Evolutionary conservation across 2,329 filamentous ascomycete species (phyloP).

Genomic region (Sclerotinia sclerotiorum): DNA sequence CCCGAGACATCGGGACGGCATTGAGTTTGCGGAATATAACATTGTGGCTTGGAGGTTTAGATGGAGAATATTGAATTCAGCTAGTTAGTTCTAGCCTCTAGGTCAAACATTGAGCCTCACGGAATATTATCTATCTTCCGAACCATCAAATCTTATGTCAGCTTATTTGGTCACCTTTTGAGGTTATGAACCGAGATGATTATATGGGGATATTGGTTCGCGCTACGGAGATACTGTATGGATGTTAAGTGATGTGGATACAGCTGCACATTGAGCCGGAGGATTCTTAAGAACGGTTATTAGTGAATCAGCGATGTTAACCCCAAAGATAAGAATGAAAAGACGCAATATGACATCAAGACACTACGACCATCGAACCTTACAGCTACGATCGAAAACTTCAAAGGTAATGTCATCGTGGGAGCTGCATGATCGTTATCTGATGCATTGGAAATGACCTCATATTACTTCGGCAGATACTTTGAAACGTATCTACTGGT

Average conservation of each 20-base stretch:
- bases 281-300: background rate
- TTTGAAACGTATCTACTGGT: background rate
- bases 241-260: background rate
- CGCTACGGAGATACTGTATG: background rate
- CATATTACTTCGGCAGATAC: background rate
- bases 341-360: background rate
- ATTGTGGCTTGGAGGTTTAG: background rate
- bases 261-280: background rate
- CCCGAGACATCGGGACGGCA: background rate
- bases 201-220: background rate
- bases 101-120: background rate
- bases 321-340: background rate
- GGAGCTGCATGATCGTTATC: background rate
- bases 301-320: background rate
- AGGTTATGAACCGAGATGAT: background rate
- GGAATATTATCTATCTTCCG: background rate
- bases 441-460: background rate
- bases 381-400: constrained; percentile 2
- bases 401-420: background rate
- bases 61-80: background rate
- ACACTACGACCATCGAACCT: background rate
- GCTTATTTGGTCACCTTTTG: background rate
- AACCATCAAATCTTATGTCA: background rate
- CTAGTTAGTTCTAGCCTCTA: background rate
- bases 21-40: background rate